A percentile compares a stretch with the other conserved stretches of the same genome.
phyloP scores from a whole-genome alignment of 805 yeast species.

The Candida sithepensis region DNA sequence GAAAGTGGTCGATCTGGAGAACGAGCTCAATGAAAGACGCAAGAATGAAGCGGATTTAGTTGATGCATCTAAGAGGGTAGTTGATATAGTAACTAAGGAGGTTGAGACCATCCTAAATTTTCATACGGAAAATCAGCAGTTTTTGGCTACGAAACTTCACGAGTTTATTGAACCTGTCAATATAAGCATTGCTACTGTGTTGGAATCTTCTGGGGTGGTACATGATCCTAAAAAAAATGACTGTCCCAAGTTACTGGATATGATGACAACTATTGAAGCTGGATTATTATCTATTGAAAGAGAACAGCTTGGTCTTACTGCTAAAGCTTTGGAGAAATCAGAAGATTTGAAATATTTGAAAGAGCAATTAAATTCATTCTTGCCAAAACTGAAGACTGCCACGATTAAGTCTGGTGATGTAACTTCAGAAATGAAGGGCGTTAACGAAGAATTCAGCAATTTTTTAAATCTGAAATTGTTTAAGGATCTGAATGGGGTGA shows the following conservation, averaged over 20 bases:
- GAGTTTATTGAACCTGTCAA: constrained; percentile 13
- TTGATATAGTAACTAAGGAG: constrained; percentile 29
- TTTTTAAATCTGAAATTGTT: constrained; percentile 8
- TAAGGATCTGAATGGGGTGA: constrained; percentile 1
- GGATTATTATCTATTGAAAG: constrained; percentile 4
- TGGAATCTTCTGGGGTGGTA: neutral
- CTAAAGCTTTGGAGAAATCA: constrained; percentile 6
- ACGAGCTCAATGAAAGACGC: constrained; percentile 25
- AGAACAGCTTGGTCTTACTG: constrained; percentile 6
- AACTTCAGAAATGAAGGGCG: constrained; percentile 1
- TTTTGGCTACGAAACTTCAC: constrained; percentile 15
- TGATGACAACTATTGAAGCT: neutral
- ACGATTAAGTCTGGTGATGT: neutral
- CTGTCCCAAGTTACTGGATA: neutral
- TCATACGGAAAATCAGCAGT: constrained; percentile 11
- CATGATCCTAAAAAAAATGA: neutral
- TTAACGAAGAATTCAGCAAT: constrained; percentile 7
- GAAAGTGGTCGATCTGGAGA: constrained; percentile 30
- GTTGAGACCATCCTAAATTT: constrained; percentile 20
- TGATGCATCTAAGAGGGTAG: constrained; percentile 12
- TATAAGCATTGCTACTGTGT: constrained; percentile 7
- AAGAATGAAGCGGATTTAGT: constrained; percentile 12
- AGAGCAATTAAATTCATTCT: constrained; percentile 5
- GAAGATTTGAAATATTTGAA: constrained; percentile 10
- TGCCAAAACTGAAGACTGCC: neutral